Percentiles rank a stretch among this genome's conserved stretches.
These are phyloP conservation scores for Neckera pumila DNA, from an alignment of 225 moss, liverwort and hornwort species.

Conservation along the genomic window DNA sequence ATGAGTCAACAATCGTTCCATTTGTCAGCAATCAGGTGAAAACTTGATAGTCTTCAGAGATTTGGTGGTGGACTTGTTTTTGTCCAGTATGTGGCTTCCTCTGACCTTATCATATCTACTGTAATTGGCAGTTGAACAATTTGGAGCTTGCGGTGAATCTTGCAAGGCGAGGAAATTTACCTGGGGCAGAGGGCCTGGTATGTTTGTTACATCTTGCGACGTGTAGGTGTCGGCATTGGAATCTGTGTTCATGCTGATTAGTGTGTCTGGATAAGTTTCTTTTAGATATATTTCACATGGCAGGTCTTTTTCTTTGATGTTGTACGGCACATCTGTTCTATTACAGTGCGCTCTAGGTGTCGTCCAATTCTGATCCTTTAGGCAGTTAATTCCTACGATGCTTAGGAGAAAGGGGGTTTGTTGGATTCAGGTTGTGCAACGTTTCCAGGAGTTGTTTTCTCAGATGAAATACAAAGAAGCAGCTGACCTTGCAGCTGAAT, in stretches of 20 bases:
- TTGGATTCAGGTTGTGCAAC: constrained; percentile 85
- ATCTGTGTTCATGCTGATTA: neutral
- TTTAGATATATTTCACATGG: neutral
- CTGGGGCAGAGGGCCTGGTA: constrained; percentile 96
- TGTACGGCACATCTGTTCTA: neutral
- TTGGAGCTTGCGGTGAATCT: constrained; percentile 98
- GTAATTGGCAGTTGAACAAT: constrained; percentile 69
- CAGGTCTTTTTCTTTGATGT: neutral
- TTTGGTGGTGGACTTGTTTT: neutral
- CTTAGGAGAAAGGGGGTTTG: neutral
- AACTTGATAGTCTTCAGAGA: neutral
- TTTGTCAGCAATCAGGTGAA: constrained; percentile 95
- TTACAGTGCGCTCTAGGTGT: neutral
- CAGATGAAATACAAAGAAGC: constrained; percentile 99
- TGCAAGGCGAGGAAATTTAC: constrained; percentile 92
- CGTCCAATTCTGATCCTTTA: neutral
- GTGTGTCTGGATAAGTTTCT: neutral
- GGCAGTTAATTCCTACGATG: neutral
- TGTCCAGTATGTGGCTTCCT: neutral
- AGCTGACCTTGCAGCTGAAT: constrained; percentile 97
- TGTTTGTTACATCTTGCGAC: neutral
- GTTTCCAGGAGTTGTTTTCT: constrained; percentile 95
- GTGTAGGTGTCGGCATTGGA: neutral
- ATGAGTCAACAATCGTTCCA: constrained; percentile 90
- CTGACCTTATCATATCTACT: neutral